Percentiles rank a stretch among this genome's conserved stretches.
Conservation (phyloP, 805 yeast genomes). For the Ogataea glucozyma region DNA sequence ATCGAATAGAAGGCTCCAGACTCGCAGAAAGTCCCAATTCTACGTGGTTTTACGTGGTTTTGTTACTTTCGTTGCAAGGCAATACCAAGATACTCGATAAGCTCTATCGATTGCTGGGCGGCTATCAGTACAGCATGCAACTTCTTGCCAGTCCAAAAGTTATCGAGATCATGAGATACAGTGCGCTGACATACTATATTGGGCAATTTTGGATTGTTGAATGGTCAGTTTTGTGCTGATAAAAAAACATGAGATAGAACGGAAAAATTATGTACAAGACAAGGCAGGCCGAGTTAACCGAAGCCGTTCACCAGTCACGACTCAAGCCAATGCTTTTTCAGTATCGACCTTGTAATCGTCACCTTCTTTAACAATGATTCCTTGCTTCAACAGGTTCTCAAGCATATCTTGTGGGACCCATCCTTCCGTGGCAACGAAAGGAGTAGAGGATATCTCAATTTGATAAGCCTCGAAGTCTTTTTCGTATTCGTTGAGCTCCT, state of each 20-base stretch:
- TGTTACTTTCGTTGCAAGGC: no score
- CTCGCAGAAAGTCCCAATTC: no score
- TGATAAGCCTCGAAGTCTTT: slow-evolving; percentile 66
- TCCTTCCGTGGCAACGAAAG: slow-evolving; percentile 88
- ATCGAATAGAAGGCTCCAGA: no score
- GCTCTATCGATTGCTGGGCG: no score
- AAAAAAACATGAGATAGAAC: neutral
- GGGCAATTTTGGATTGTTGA: neutral
- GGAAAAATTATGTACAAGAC: neutral
- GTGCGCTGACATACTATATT: neutral
- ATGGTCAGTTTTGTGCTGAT: neutral
- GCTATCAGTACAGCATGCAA: no score
- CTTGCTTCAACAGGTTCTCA: slow-evolving; percentile 64
- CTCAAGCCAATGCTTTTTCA: slow-evolving; percentile 27
- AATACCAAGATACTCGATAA: no score
- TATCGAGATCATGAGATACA: no score
- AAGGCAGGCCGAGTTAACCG: no score
- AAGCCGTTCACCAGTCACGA: no score
- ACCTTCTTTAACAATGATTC: slow-evolving; percentile 58
- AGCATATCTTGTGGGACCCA: slow-evolving; percentile 97
- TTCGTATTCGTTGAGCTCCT: slow-evolving; percentile 58
- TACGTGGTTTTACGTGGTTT: no score
- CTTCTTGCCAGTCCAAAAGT: no score
- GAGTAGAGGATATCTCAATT: slow-evolving; percentile 62
- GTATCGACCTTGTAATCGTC: slow-evolving; percentile 46